Evolutionary conservation across 2,329 filamentous ascomycete species (phyloP), one percentile per base, ranked within the genome.

Genomic region (Keithomyces neogunnii): DNA sequence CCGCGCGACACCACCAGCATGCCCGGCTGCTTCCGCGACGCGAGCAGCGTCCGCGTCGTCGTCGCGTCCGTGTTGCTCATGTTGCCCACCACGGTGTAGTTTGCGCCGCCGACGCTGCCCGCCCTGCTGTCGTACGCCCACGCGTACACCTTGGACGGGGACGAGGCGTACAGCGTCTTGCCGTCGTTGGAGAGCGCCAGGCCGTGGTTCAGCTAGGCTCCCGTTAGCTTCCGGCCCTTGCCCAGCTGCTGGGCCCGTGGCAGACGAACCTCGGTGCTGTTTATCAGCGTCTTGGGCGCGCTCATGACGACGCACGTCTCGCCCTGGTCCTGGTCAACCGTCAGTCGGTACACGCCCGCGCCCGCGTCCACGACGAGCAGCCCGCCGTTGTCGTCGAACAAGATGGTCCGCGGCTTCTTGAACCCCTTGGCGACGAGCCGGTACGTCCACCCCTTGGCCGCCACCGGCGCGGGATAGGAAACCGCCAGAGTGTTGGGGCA

Each of bases 1-100:
- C 86, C 86, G 53, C 83, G 77, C 40, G 80, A 85, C 40, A 89
- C 76, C 44, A 89, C 65, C 3, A 90, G 71, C 54, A 78, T 69
- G 26, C 76, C 77, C 0, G 80, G 74, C 6, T 72, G 66, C 33
- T 73, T 73, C 13, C 69, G 62, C 0, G 85, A 82, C 11, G 86
- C 67, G 39, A 88, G 72, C 1, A 90, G 70, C 0, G 86, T 89
- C 36, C 86, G 76, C 0, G 84, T 85, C 5, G 72, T 77, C 58
- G 89, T 84, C 19, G 19, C 19, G 47, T 82, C 84, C 4, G 70
- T 65, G 53, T 75, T 77, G 57, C 59, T 72, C 84, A 89, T 88
- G 56, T 81, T 80, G 38, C 69, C 70, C 45, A 90, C 70, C 4
- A 89, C 53, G 3, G 75, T 79, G 53, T 71, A 71, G 47, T 72